These are phyloP conservation scores for Paramecium caudatum DNA, from an alignment of 73 alveolate species.

Conservation along the genomic window DNA sequence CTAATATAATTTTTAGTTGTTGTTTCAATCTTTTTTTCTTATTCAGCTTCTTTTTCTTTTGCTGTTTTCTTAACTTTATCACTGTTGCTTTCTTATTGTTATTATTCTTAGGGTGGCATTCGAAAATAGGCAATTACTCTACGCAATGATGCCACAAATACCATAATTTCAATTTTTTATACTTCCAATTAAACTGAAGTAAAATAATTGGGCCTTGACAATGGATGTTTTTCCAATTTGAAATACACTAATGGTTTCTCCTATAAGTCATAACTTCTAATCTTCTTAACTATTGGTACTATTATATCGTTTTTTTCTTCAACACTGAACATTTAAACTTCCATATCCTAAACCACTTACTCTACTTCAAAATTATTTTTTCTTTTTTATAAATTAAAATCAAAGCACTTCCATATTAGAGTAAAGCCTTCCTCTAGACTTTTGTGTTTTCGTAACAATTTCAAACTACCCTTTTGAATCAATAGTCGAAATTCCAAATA, in stretches of 20 bases:
- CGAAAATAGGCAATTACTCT: slow-evolving; percentile 40
- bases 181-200: slow-evolving; percentile 35
- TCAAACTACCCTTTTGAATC: slow-evolving; percentile 35
- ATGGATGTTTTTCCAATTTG: slow-evolving; percentile 55
- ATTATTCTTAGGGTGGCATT: slow-evolving; percentile 33
- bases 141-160: slow-evolving; percentile 40
- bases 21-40: slow-evolving; percentile 3
- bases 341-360: slow-evolving; percentile 14
- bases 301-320: slow-evolving; percentile 63
- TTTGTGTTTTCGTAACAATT: slow-evolving; percentile 33
- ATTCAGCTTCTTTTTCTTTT: neutral
- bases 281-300: slow-evolving; percentile 58
- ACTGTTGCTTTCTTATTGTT: neutral
- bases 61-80: neutral
- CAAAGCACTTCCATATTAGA: slow-evolving; percentile 46
- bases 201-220: slow-evolving; percentile 31
- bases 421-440: slow-evolving; percentile 62
- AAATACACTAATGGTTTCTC: slow-evolving; percentile 56
- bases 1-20: slow-evolving; percentile 12
- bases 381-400: slow-evolving; percentile 1
- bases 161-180: slow-evolving; percentile 30
- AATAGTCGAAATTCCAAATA: slow-evolving; percentile 30
- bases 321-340: slow-evolving; percentile 56
- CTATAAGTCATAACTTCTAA: slow-evolving; percentile 30
- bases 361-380: slow-evolving; percentile 51